Conservation (phyloP, 805 yeast species). For the Zygosaccharomyces lentus region DNA sequence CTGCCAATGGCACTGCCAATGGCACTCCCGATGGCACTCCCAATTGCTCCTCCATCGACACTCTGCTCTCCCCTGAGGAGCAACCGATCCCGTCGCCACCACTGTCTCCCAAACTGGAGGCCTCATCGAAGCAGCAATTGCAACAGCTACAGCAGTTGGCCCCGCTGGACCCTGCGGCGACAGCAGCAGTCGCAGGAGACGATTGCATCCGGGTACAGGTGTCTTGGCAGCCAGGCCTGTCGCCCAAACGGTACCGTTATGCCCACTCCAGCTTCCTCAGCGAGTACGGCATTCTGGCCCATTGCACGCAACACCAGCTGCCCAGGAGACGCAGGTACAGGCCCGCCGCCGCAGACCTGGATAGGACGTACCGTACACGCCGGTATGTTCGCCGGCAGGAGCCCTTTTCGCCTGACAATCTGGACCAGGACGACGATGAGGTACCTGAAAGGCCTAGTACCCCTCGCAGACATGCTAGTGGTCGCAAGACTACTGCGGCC, state of each 20-base stretch:
- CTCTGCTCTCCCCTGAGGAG: constrained; percentile 15
- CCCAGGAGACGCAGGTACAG: constrained; percentile 3
- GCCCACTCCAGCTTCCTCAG: constrained; percentile 21
- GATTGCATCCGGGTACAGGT: constrained; percentile 18
- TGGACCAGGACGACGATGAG: constrained; percentile 9
- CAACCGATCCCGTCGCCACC: constrained; percentile 35
- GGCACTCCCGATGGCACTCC: constrained; percentile 1
- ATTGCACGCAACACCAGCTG: neutral
- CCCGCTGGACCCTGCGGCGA: constrained; percentile 12
- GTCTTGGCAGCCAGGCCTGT: constrained; percentile 19
- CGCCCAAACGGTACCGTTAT: constrained; percentile 18
- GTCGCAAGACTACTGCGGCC: constrained; percentile 12
- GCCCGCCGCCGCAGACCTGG: constrained; percentile 16
- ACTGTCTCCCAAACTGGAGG: constrained; percentile 27
- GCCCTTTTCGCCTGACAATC: constrained; percentile 6
- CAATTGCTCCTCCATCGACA: neutral
- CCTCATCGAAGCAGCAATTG: neutral
- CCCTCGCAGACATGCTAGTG: constrained; percentile 20
- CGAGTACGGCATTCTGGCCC: constrained; percentile 22
- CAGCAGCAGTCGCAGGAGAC: constrained; percentile 2
- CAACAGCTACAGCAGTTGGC: constrained; percentile 1
- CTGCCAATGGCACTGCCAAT: neutral
- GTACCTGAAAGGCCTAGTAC: constrained; percentile 22
- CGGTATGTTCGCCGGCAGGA: constrained; percentile 14
- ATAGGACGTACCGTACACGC: constrained; percentile 22